A percentile compares a stretch with the other conserved stretches of the same genome.
Conservation (phyloP, 2,329 filamentous ascomycete genomes). For the Colletotrichum zoysiae region DNA sequence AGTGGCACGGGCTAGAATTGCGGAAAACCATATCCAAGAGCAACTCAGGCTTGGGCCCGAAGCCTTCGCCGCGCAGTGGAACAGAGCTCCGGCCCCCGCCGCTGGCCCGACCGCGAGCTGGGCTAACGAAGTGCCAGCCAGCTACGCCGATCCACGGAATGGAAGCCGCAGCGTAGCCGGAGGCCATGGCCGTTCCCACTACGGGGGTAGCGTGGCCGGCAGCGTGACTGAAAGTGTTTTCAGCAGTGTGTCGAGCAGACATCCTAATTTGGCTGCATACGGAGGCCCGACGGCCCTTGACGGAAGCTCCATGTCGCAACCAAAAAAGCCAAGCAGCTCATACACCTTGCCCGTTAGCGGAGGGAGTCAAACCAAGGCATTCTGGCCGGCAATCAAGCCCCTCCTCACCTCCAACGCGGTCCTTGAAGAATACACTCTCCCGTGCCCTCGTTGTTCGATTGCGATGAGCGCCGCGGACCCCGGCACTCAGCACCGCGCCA, state of each 20-base stretch:
- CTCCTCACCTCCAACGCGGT: conserved; percentile 4
- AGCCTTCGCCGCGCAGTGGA: not conserved
- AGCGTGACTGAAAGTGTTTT: not conserved
- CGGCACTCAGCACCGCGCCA: conserved; percentile 28
- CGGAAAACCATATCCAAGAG: not conserved
- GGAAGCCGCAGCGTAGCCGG: not conserved
- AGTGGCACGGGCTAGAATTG: not conserved
- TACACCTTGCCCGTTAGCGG: not conserved
- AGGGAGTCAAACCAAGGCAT: not conserved
- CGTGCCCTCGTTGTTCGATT: conserved; percentile 33
- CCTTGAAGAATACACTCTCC: conserved; percentile 15
- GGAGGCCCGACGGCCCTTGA: not conserved
- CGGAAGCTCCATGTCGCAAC: not conserved
- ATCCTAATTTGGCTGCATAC: not conserved
- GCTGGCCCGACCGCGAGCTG: not conserved
- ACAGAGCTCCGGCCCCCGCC: not conserved
- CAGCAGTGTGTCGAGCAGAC: not conserved
- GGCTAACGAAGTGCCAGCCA: not conserved
- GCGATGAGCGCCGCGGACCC: conserved; percentile 23
- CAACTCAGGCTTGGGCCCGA: not conserved
- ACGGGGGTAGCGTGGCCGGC: not conserved
- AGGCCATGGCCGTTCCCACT: not conserved
- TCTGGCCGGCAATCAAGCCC: conserved; percentile 33
- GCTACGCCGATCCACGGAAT: not conserved
- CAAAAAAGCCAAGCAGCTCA: not conserved